A percentile compares a stretch with the other conserved stretches of the same genome.
Conservation (phyloP, 2,329 filamentous ascomycete genomes). For the Scedosporium boydii region DNA sequence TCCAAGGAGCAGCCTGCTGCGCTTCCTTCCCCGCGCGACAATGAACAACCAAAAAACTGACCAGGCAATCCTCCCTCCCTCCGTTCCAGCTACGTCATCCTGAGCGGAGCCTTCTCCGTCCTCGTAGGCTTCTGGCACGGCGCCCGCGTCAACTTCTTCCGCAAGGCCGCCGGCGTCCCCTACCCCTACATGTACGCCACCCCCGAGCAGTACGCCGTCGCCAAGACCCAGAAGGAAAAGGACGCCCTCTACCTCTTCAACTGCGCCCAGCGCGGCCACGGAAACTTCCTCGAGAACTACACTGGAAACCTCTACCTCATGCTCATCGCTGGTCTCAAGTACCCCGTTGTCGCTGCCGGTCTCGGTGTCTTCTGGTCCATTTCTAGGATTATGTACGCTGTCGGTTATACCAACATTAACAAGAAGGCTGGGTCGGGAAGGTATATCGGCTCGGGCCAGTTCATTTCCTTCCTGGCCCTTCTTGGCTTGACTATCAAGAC, state of each 20-base stretch:
- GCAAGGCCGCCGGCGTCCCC: slow-evolving; percentile 41
- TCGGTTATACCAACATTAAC: slow-evolving; percentile 36
- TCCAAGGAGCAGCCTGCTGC: background rate
- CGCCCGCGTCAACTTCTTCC: slow-evolving; percentile 34
- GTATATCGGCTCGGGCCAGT: slow-evolving; percentile 1
- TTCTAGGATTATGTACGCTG: slow-evolving; percentile 41
- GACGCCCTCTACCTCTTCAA: slow-evolving; percentile 47
- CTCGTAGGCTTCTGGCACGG: slow-evolving; percentile 47
- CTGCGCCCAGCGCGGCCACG: slow-evolving; percentile 54
- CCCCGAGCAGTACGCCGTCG: slow-evolving; percentile 26
- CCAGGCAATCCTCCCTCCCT: background rate
- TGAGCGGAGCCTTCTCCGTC: slow-evolving; percentile 44
- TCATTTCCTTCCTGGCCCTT: background rate
- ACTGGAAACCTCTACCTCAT: slow-evolving; percentile 40
- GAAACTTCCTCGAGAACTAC: slow-evolving; percentile 55
- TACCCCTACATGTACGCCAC: slow-evolving; percentile 51
- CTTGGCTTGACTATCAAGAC: slow-evolving; percentile 1
- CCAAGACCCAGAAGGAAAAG: slow-evolving; percentile 37
- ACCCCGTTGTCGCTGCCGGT: slow-evolving; percentile 38
- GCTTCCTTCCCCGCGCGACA: background rate
- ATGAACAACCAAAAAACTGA: background rate
- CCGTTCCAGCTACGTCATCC: slow-evolving; percentile 46
- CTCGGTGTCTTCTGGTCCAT: slow-evolving; percentile 44
- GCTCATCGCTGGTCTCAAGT: slow-evolving; percentile 45
- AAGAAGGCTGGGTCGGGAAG: slow-evolving; percentile 2